A percentile compares a stretch with the other conserved stretches of the same genome.
phyloP scores from a whole-genome alignment of 305 asterid genomes.

The Fraxinus xanthoxyloides region DNA sequence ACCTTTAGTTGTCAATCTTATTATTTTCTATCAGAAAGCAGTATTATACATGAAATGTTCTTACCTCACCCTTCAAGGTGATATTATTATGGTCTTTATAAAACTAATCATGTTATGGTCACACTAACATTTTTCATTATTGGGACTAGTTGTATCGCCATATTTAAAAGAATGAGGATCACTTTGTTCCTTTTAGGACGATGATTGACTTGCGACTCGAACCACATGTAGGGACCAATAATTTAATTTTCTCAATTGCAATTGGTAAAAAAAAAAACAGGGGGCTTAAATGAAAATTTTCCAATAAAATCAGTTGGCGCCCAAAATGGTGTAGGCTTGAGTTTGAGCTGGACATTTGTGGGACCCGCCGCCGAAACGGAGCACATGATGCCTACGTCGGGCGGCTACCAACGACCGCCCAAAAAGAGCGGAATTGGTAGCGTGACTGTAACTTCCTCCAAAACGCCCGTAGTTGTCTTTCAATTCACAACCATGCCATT shows the following conservation, averaged over 20 bases:
- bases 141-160: not conserved
- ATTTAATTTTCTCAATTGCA: not conserved
- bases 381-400: conserved; percentile 39
- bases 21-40: no score
- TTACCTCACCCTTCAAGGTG: no score
- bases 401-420: conserved; percentile 47
- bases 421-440: conserved; percentile 25
- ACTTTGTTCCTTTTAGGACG: not conserved
- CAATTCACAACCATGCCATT: conserved; percentile 11
- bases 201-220: not conserved
- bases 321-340: not conserved
- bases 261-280: not conserved
- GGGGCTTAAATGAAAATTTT: not conserved
- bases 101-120: not conserved
- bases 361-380: conserved; percentile 40
- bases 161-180: not conserved
- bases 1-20: no score
- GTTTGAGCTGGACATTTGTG: conserved; percentile 14
- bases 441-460: conserved; percentile 2
- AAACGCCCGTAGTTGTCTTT: conserved; percentile 3
- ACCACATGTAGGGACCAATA: not conserved
- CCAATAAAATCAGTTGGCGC: conserved; percentile 17
- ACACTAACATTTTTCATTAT: not conserved
- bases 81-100: no score
- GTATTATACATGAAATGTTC: no score